A percentile compares a stretch with the other conserved stretches of the same genome.
These are phyloP conservation scores for Colletotrichum gigasporum DNA, from an alignment of 2,329 filamentous ascomycete species.

Conservation along the genomic window DNA sequence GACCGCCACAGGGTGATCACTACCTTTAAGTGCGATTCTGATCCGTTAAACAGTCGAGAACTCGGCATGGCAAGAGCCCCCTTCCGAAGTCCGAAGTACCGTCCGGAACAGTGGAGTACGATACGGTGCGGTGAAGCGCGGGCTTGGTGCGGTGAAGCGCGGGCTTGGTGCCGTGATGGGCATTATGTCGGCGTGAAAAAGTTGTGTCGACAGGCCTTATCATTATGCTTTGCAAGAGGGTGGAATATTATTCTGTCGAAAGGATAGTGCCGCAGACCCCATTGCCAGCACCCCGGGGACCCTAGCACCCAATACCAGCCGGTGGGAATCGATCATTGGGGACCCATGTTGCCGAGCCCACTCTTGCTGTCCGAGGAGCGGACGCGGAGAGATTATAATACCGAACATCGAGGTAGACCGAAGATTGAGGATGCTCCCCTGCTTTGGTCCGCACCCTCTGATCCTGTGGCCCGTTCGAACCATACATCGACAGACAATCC, in stretches of 20 bases:
- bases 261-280: background rate
- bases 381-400: slow-evolving; percentile 28
- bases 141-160: background rate
- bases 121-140: background rate
- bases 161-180: background rate
- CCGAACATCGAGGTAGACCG: slow-evolving; percentile 18
- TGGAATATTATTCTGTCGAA: slow-evolving; percentile 5
- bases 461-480: background rate
- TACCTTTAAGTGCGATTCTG: background rate
- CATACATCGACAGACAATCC: background rate
- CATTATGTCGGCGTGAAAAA: too few relatives aligned
- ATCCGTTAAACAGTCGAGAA: background rate
- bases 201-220: too few relatives aligned
- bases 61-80: background rate
- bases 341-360: background rate
- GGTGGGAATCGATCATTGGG: slow-evolving; percentile 21
- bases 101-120: too few relatives aligned
- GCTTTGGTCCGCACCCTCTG: too few relatives aligned
- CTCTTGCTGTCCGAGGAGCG: slow-evolving; percentile 11
- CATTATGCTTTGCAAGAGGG: background rate
- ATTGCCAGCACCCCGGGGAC: background rate
- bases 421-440: background rate
- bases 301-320: background rate
- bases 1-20: background rate
- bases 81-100: background rate